Conservation (phyloP, 108 stramenopile genomes). For the Cylindrotheca closterium region DNA sequence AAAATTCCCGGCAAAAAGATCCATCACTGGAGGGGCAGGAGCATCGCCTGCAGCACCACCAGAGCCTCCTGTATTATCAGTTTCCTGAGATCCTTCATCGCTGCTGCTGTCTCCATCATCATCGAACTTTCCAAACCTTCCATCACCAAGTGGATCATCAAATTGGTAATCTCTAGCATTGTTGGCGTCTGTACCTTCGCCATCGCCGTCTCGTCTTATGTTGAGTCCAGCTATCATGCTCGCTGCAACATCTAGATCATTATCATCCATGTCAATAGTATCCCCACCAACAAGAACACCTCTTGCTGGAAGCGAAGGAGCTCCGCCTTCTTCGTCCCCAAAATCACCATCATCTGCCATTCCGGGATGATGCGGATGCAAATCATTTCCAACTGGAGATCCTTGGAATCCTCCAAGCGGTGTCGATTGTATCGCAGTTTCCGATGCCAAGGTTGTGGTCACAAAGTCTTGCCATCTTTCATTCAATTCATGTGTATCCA, state of each 20-base stretch:
- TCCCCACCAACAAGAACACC: constrained; percentile 53
- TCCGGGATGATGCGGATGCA: constrained; percentile 50
- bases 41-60: constrained; percentile 12
- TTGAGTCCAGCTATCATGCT: constrained; percentile 83
- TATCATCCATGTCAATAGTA: constrained; percentile 85
- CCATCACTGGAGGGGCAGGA: constrained; percentile 52
- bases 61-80: constrained; percentile 36
- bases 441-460: constrained; percentile 62
- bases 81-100: constrained; percentile 32
- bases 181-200: constrained; percentile 31
- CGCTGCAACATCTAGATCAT: constrained; percentile 88
- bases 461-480: constrained; percentile 77
- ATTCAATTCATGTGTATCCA: constrained; percentile 47
- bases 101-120: constrained; percentile 37
- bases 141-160: constrained; percentile 72
- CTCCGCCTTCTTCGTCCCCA: constrained; percentile 41
- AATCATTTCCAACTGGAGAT: constrained; percentile 19
- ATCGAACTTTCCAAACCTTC: constrained; percentile 29
- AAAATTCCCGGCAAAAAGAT: constrained; percentile 83
- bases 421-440: constrained; percentile 80
- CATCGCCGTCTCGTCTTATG: constrained; percentile 29
- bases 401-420: constrained; percentile 74
- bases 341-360: constrained; percentile 58
- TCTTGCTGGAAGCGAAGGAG: constrained; percentile 42
- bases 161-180: constrained; percentile 53